A percentile compares a stretch with the other conserved stretches of the same genome.
phyloP scores from a whole-genome alignment of 2,329 filamentous ascomycete species.

The Bipolaris gigantea region DNA sequence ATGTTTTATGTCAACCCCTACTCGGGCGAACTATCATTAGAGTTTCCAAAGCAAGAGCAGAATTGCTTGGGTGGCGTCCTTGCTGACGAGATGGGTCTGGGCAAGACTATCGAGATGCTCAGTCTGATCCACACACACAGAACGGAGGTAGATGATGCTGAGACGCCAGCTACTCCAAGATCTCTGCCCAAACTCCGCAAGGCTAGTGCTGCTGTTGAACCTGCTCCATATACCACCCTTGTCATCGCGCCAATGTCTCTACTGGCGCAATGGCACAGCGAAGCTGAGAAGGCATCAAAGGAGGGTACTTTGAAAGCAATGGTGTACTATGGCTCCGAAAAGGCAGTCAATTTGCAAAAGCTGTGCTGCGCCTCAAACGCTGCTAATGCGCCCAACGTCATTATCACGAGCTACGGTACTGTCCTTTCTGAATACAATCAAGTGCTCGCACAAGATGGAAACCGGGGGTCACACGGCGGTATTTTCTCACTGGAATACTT shows the following conservation, averaged over 20 bases:
- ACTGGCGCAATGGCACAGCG: slow-evolving; percentile 95
- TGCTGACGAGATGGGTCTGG: slow-evolving; percentile 96
- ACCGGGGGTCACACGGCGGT: slow-evolving; percentile 64
- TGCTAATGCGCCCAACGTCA: slow-evolving; percentile 76
- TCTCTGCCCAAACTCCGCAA: slow-evolving; percentile 64
- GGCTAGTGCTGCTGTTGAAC: slow-evolving; percentile 59
- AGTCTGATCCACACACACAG: slow-evolving; percentile 86
- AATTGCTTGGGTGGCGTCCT: slow-evolving; percentile 91
- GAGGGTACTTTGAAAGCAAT: slow-evolving; percentile 79
- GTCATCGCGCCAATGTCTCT: slow-evolving; percentile 97
- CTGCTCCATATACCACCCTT: slow-evolving; percentile 84
- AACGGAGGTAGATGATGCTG: slow-evolving; percentile 53
- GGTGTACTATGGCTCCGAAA: slow-evolving; percentile 91
- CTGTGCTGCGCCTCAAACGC: slow-evolving; percentile 77
- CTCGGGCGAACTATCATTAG: slow-evolving; percentile 86
- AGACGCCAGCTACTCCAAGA: slow-evolving; percentile 54
- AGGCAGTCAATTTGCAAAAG: slow-evolving; percentile 73
- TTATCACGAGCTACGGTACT: slow-evolving; percentile 93
- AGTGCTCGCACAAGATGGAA: slow-evolving; percentile 66
- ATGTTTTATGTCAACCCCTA: slow-evolving; percentile 97
- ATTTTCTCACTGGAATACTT: slow-evolving; percentile 95
- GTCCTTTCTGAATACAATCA: slow-evolving; percentile 87
- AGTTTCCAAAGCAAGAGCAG: slow-evolving; percentile 92
- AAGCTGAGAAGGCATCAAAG: slow-evolving; percentile 87
- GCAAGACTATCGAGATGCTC: slow-evolving; percentile 98